Base-by-base conservation (phyloP, 495 filamentous ascomycete species). In the Amphirosellinia nigrospora region DNA sequence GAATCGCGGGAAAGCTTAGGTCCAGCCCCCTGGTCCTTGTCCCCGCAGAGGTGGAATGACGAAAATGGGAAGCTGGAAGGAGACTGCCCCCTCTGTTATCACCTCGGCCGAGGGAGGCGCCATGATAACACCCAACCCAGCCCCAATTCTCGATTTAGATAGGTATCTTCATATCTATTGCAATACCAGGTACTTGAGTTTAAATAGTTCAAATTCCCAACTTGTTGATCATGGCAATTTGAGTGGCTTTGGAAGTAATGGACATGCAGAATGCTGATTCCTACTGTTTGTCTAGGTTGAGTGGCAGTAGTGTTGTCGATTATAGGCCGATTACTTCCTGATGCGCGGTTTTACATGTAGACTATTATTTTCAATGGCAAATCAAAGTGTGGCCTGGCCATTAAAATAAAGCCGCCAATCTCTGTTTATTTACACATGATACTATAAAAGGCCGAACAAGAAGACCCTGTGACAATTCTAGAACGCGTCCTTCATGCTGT, bases 1-100 rank as follows among this genome's bases (percentile, higher is more conserved):
- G 50, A 30, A 53, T 53, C 50, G 50, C 50, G 50, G 50, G 50
- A 53, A 53, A 28, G 23, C 26, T 53, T 53, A 23, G 38, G 55
- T 32, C 32, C 19, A 36, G 2, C 6, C 30, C 16, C 55, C 34
- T 36, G 34, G 7, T 7, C 34, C 34, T 36, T 3, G 34, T 7
- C 55, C 55, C 55, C 55, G 55, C 55, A 58, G 16, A 58, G 19
- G 55, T 58, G 55, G 55, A 58, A 58, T 58, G 55, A 58, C 55
- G n/a, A 32, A 32, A 28, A 56, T 15, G 53, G 30, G 36, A 21
- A 58, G 10, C 13, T 28, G 53, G 21, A 32, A 30, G 53, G 28
- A 34, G n/a, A 19, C 16, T 58, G 32, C n/a, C 55, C 55, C 50
- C 50, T 53, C 50, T 53, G 50, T 53, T 53, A 53, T 58, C 28